Evolutionary conservation across 1,139 yeast genomes (phyloP), one percentile per base, ranked within the genome.

Genomic region (Geotrichum phurueaensis): DNA sequence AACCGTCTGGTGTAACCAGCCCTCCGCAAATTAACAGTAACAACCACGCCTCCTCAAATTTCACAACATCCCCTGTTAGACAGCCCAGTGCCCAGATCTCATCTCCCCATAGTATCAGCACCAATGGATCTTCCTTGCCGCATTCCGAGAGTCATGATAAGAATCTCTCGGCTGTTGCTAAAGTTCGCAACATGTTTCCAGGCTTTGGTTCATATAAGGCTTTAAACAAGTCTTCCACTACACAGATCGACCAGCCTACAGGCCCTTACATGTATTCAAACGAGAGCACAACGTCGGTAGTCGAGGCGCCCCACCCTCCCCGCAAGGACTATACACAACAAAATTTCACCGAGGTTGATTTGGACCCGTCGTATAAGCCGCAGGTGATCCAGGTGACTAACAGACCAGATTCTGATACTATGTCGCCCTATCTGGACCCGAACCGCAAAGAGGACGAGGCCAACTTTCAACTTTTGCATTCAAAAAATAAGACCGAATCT

Each of bases 151-250:
- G 51, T 33, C 56, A 43, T 20, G 50, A 54, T n/a, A 54, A 31
- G 36, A 39, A 23, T 25, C n/a, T 33, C 12, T 48, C 59, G 2
- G 50, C 61, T 18, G 58, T 58, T 15, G 45, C 63, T 12, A 61
- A 61, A 39, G 63, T 61, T 15, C 53, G 59, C 27, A 58, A 53
- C 36, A 61, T 61, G 61, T 61, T 61, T 39, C 63, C 63, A 12
- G 61, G 63, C n/a, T 58, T 61, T 51, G 51, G 60, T 20, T 51
- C 51, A 12, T 58, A 58, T 52, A 61, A 58, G 49, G 53, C 63
- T 3, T 39, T 61, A 18, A 51, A 54, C 48, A 58, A 58, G 36
- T 49, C 22, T 18, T 53, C 10, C 36, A 55, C 18, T 27, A 36
- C 31, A 53, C 53, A 39, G 53, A 52, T 15, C 50, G 39, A n/a